Evolutionary conservation across 192 early-diverging fungal genomes (phyloP), one percentile per base, ranked within the genome.

Genomic region (Backusella liffmaniae): DNA sequence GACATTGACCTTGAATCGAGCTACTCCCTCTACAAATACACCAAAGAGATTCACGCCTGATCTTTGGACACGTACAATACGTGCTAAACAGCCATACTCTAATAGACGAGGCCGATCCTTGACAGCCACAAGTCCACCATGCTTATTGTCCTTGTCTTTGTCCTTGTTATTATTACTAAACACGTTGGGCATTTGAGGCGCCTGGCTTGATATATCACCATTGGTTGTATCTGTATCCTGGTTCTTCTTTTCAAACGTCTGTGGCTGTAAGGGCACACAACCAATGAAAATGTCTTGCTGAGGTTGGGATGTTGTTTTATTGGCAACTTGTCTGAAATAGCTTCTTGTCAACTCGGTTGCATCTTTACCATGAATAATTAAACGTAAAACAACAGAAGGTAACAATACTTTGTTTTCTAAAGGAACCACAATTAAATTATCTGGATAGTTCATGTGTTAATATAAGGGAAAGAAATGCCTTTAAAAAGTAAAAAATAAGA

Each of bases 11-110:
- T 82, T 85, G 53, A 93, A 86, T 16, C 92, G 87, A 39, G 21
- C 23, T 23, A 71, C 51, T 80, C 93, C 93, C 86, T 94, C 93
- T 6, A 93, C 82, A 70, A 90, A 87, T 1, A 91, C 88, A 10
- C 82, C 74, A 74, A 92, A 93, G 16, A 87, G 86, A 34, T 88
- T 89, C 39, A 85, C 84, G 8, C 86, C 86, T 35, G 84, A 79
- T 72, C 91, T 86, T 66, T 92, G 89, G 21, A 85, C 76, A n/a
- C 83, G 79, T 34, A 87, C 76, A 67, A 91, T 77, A 30, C 86
- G 83, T 49, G 83, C 90, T 7, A 81, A 76, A 72, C 85, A 90
- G 2, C 89, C 87, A 41, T 74, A 84, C 10, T 76, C 13, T 66
- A 82, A 74, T 18, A 89, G 67, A 32, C 41, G n/a, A 32, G 56